phyloP scores from a whole-genome alignment of 139 green algal genomes.

The Zygnema cylindricum region DNA sequence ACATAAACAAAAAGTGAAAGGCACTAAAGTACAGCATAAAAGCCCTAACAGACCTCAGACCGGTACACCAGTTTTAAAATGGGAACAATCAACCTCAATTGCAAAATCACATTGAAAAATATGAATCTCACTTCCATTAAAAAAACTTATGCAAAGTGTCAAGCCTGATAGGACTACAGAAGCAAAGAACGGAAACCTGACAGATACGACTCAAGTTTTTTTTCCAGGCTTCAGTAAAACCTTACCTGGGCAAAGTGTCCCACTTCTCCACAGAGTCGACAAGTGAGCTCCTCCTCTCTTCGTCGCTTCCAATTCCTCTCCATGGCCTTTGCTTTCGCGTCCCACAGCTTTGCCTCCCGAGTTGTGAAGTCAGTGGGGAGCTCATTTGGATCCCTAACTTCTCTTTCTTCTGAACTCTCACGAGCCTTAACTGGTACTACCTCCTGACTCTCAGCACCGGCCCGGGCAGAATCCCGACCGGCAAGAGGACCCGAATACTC shows the following conservation, averaged over 20 bases:
- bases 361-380: conserved; percentile 55
- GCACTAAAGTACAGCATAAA: too few relatives aligned
- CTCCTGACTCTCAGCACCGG: conserved; percentile 13
- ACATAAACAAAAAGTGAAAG: too few relatives aligned
- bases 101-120: too few relatives aligned
- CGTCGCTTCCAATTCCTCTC: conserved; percentile 54
- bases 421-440: background rate
- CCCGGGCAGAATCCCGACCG: background rate
- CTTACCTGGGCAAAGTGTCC: conserved; percentile 55
- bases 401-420: conserved; percentile 24
- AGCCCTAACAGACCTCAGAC: too few relatives aligned
- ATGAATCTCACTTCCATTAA: too few relatives aligned
- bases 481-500: conserved; percentile 20
- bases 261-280: conserved; percentile 42
- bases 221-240: background rate
- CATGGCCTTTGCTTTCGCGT: conserved; percentile 53
- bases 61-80: too few relatives aligned
- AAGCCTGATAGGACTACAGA: too few relatives aligned
- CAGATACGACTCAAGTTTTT: too few relatives aligned
- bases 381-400: conserved; percentile 8
- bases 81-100: too few relatives aligned
- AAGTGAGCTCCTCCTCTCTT: conserved; percentile 57
- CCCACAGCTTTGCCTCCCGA: conserved; percentile 41
- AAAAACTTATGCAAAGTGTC: too few relatives aligned
- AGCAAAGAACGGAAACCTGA: too few relatives aligned